A percentile compares a stretch with the other conserved stretches of the same genome.
These are phyloP conservation scores for Trametes meyenii DNA, from an alignment of 768 basidiomycete species.

Conservation along the genomic window DNA sequence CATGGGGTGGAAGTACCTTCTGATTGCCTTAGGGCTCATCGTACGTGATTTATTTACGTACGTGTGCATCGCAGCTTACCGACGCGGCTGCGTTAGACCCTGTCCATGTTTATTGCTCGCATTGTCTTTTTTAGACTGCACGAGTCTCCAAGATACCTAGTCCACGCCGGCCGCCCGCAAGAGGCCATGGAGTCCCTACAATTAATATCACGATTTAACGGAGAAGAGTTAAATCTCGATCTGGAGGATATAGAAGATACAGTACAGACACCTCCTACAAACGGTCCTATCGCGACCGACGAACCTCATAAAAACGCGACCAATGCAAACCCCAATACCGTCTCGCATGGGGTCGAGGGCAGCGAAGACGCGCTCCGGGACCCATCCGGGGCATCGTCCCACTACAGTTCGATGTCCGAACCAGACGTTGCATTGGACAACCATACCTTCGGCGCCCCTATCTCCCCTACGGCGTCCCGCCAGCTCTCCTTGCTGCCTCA, in stretches of 20 bases:
- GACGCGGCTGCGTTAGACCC: constrained; percentile 55
- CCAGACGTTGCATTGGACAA: constrained; percentile 29
- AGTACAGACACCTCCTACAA: constrained; percentile 25
- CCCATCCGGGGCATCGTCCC: constrained; percentile 16
- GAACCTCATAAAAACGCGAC: constrained; percentile 1
- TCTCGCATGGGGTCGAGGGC: not conserved
- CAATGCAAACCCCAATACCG: not conserved
- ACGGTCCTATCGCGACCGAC: not conserved
- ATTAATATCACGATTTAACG: constrained; percentile 87
- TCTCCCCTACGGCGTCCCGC: constrained; percentile 5
- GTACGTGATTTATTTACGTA: constrained; percentile 51
- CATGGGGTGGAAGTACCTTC: constrained; percentile 87
- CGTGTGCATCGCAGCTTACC: constrained; percentile 1
- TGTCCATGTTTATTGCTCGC: constrained; percentile 84
- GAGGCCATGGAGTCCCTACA: constrained; percentile 86
- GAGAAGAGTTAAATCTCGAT: constrained; percentile 64
- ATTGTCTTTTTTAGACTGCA: constrained; percentile 90
- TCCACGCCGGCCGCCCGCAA: constrained; percentile 80
- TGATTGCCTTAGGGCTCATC: constrained; percentile 75
- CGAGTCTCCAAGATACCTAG: constrained; percentile 93
- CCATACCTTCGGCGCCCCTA: constrained; percentile 34
- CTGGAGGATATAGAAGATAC: constrained; percentile 69
- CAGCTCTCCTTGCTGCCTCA: not conserved
- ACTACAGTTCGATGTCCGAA: constrained; percentile 34
- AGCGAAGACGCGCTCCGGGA: constrained; percentile 23